Evolutionary conservation across 192 early-diverging fungal genomes (phyloP).

Genomic region (Coemansia sp.): DNA sequence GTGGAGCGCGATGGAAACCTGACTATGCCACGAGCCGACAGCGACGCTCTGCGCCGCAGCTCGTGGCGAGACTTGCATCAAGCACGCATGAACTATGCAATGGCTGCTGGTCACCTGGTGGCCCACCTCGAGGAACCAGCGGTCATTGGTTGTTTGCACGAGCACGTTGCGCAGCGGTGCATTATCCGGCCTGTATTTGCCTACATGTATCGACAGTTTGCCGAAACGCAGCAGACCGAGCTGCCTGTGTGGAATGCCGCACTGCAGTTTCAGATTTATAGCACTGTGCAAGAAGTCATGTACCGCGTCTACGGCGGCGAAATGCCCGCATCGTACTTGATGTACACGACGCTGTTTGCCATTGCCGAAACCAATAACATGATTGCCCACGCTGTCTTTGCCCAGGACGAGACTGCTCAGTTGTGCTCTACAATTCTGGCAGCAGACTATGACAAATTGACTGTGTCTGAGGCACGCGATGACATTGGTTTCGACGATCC

Average conservation of each 20-base stretch:
- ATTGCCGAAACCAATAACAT: slow-evolving; percentile 42
- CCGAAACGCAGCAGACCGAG: slow-evolving; percentile 1
- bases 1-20: slow-evolving; percentile 8
- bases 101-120: slow-evolving; percentile 24
- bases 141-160: slow-evolving; percentile 6
- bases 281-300: slow-evolving; percentile 25
- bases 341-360: slow-evolving; percentile 40
- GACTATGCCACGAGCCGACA: slow-evolving; percentile 12
- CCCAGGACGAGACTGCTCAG: slow-evolving; percentile 5
- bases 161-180: slow-evolving; percentile 14
- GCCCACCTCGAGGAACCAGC: slow-evolving; percentile 19
- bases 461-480: background rate
- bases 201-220: slow-evolving; percentile 28
- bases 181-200: slow-evolving; percentile 38
- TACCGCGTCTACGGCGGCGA: background rate
- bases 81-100: slow-evolving; percentile 24
- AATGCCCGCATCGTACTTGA: slow-evolving; percentile 19
- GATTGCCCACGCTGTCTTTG: slow-evolving; percentile 13
- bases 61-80: slow-evolving; percentile 10
- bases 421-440: slow-evolving; percentile 10
- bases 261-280: slow-evolving; percentile 49
- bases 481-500: slow-evolving; percentile 1
- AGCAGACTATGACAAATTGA: slow-evolving; percentile 3
- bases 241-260: slow-evolving; percentile 14
- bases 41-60: background rate